Percentiles rank a stretch among this genome's conserved stretches.
Conservation (phyloP, 2,329 filamentous ascomycete genomes). For the Pseudogymnoascus sp. region DNA sequence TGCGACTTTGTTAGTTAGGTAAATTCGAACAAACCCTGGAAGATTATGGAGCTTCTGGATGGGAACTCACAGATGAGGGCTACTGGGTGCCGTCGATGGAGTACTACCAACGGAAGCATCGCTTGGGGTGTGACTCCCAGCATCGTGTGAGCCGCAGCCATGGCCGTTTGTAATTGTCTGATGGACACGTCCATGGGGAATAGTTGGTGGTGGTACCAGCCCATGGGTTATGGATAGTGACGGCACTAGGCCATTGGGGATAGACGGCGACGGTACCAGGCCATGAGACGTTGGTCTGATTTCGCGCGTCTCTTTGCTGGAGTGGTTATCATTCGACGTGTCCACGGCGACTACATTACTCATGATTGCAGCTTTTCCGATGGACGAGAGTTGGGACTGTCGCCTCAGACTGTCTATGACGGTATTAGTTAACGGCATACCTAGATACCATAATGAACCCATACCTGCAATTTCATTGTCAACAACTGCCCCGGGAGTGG, state of each 20-base stretch:
- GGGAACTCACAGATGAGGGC: constrained; percentile 3
- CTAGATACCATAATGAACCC: neutral
- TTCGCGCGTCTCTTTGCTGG: constrained; percentile 16
- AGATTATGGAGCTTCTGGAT: neutral
- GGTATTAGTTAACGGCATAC: neutral
- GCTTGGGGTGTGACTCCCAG: constrained; percentile 1
- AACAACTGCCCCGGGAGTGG: neutral
- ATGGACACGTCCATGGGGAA: constrained; percentile 11
- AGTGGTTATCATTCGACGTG: constrained; percentile 23
- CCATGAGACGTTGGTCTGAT: constrained; percentile 16
- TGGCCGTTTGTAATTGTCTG: neutral
- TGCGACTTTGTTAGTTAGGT: constrained; percentile 26
- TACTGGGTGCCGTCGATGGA: constrained; percentile 1
- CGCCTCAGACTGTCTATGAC: neutral
- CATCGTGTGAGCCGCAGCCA: neutral
- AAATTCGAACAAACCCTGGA: neutral
- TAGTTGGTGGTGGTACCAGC: constrained; percentile 1
- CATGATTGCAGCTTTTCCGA: constrained; percentile 10
- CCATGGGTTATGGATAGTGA: constrained; percentile 11
- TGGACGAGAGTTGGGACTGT: constrained; percentile 3
- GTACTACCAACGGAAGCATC: neutral
- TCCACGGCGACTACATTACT: constrained; percentile 25
- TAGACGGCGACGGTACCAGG: constrained; percentile 1
- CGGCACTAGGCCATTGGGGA: constrained; percentile 10
- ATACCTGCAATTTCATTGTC: constrained; percentile 2